Conservation (phyloP, 2,329 filamentous ascomycete genomes). For the Pezicula rhizophila region DNA sequence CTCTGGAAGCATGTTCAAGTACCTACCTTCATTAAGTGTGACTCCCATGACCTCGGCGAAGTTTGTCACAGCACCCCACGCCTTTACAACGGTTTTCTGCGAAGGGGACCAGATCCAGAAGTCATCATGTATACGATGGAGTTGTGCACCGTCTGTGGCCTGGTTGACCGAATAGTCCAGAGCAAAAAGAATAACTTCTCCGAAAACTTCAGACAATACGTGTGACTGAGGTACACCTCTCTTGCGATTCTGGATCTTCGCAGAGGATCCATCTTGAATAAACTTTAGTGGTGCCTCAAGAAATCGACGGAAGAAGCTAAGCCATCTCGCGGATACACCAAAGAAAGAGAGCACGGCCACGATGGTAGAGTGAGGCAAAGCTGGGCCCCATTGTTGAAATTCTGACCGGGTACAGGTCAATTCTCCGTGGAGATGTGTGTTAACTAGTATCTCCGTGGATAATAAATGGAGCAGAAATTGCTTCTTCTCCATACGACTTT, state of each 20-base stretch:
- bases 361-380: conserved; percentile 55
- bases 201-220: conserved; percentile 51
- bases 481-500: conserved; percentile 41
- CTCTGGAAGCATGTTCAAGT: too few species aligned
- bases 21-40: conserved; percentile 43
- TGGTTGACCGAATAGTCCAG: conserved; percentile 62
- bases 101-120: conserved; percentile 59
- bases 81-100: conserved; percentile 44
- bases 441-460: conserved; percentile 48
- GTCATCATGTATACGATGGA: conserved; percentile 61
- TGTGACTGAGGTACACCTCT: conserved; percentile 57
- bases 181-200: conserved; percentile 56
- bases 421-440: conserved; percentile 41
- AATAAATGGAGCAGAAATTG: conserved; percentile 52
- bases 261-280: conserved; percentile 41
- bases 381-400: conserved; percentile 51
- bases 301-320: conserved; percentile 54
- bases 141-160: conserved; percentile 41
- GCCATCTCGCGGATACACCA: conserved; percentile 50
- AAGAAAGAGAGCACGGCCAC: conserved; percentile 51
- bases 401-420: conserved; percentile 52
- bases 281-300: conserved; percentile 56
- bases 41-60: conserved; percentile 53
- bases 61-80: conserved; percentile 51
- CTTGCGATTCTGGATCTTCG: conserved; percentile 37